These are phyloP conservation scores for Fusarium ambrosium DNA, from an alignment of 2,329 filamentous ascomycete genomes.

Conservation along the genomic window DNA sequence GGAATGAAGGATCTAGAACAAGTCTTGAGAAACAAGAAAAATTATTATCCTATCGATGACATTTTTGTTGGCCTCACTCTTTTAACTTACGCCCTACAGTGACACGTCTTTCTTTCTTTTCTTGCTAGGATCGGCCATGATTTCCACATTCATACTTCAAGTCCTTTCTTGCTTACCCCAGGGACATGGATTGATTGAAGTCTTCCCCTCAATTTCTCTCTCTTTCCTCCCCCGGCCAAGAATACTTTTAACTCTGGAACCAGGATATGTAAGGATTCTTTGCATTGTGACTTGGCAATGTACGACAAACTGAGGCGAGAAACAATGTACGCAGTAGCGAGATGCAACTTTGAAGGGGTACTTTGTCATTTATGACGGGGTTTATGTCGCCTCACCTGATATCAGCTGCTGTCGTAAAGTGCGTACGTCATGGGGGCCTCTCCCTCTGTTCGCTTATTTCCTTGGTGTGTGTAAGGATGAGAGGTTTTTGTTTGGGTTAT, in stretches of 20 bases:
- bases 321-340: too few species aligned
- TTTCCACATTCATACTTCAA: slow-evolving; percentile 1
- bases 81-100: not conserved
- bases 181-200: not conserved
- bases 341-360: not conserved
- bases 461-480: not conserved
- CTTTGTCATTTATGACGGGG: not conserved
- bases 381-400: not conserved
- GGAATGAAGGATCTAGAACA: not conserved
- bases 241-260: not conserved
- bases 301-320: not conserved
- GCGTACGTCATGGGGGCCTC: not conserved
- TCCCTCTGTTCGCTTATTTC: not conserved
- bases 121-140: not conserved
- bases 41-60: not conserved
- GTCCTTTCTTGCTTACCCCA: not conserved
- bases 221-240: not conserved
- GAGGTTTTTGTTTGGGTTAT: not conserved
- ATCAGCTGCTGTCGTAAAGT: not conserved
- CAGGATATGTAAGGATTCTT: not conserved
- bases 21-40: not conserved
- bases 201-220: not conserved
- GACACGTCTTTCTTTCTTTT: not conserved
- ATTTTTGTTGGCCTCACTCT: not conserved
- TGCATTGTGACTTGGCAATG: not conserved